These are phyloP conservation scores for Suillus cothurnatus DNA, from an alignment of 768 basidiomycete species.

Conservation along the genomic window DNA sequence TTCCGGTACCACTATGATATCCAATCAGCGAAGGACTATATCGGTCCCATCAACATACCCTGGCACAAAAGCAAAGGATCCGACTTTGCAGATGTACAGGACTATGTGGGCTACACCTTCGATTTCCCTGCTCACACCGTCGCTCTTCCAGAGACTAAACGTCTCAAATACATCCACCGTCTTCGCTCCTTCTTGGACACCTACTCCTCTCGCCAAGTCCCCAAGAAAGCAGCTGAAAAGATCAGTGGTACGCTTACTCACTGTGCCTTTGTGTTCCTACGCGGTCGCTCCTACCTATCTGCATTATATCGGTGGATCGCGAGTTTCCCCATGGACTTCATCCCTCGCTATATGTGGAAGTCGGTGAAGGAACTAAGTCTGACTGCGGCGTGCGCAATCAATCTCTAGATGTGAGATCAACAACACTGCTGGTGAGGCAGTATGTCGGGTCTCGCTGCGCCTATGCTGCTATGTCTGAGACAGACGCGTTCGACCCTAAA, in stretches of 20 bases:
- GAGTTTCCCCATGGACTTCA: not conserved
- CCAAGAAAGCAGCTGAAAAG: constrained; percentile 12
- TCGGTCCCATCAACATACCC: constrained; percentile 23
- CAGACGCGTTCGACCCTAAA: too few species aligned
- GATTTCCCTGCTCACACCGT: constrained; percentile 27
- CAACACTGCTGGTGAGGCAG: too few species aligned
- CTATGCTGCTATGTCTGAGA: too few species aligned
- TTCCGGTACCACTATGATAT: constrained; percentile 5
- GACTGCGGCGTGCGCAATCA: too few species aligned
- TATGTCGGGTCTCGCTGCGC: too few species aligned
- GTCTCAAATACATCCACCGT: constrained; percentile 15
- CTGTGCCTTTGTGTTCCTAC: constrained; percentile 31
- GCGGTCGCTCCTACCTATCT: constrained; percentile 29
- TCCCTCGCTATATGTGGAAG: not conserved
- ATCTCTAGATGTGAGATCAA: too few species aligned
- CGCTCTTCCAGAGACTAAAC: constrained; percentile 33
- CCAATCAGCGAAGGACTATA: not conserved
- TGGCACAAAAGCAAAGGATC: constrained; percentile 25
- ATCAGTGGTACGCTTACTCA: constrained; percentile 37
- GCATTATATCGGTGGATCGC: constrained; percentile 17
- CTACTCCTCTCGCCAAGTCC: not conserved
- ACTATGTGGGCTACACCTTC: constrained; percentile 36
- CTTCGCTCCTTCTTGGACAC: not conserved
- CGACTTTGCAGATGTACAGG: constrained; percentile 22
- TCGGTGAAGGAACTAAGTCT: too few species aligned